Percentiles rank a stretch among this genome's conserved stretches.
Evolutionary conservation across 129 eudicot species (phyloP).

Genomic region (Flaveria sonorensis): DNA sequence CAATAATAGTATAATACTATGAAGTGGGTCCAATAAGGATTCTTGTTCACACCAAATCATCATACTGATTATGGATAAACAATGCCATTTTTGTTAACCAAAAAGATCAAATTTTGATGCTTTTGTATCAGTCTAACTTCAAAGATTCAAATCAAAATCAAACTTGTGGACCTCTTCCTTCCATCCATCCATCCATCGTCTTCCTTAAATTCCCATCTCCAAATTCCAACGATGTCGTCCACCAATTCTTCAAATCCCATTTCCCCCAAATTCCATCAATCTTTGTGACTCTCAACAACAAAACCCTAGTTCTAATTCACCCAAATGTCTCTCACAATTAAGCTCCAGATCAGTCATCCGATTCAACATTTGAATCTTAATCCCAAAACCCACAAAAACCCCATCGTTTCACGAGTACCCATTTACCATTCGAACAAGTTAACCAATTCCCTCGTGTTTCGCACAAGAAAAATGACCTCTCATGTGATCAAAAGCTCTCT

Average conservation of each 20-base stretch:
- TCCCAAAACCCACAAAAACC: slow-evolving; percentile 20
- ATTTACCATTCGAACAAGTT: slow-evolving; percentile 58
- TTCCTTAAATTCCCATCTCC: neutral
- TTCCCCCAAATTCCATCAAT: slow-evolving; percentile 36
- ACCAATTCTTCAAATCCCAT: neutral
- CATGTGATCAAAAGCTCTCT: slow-evolving; percentile 60
- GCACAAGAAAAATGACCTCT: slow-evolving; percentile 28
- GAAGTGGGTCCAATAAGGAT: neutral
- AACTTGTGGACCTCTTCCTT: slow-evolving; percentile 60
- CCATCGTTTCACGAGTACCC: slow-evolving; percentile 20
- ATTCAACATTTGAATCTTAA: slow-evolving; percentile 39
- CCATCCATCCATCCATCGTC: slow-evolving; percentile 6
- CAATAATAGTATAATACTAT: neutral
- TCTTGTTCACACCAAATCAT: neutral
- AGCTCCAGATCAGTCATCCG: slow-evolving; percentile 35
- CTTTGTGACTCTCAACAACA: slow-evolving; percentile 6
- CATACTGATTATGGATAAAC: neutral
- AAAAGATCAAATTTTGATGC: neutral
- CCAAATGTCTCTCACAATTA: slow-evolving; percentile 70
- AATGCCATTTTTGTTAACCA: slow-evolving; percentile 3
- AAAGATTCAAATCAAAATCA: slow-evolving; percentile 33
- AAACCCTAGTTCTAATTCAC: slow-evolving; percentile 24
- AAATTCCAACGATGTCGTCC: slow-evolving; percentile 31
- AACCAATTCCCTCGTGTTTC: slow-evolving; percentile 33
- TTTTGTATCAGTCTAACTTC: slow-evolving; percentile 12